These are phyloP conservation scores for Ustilago lituana DNA, from an alignment of 1,284 basidiomycete genomes.

Conservation along the genomic window DNA sequence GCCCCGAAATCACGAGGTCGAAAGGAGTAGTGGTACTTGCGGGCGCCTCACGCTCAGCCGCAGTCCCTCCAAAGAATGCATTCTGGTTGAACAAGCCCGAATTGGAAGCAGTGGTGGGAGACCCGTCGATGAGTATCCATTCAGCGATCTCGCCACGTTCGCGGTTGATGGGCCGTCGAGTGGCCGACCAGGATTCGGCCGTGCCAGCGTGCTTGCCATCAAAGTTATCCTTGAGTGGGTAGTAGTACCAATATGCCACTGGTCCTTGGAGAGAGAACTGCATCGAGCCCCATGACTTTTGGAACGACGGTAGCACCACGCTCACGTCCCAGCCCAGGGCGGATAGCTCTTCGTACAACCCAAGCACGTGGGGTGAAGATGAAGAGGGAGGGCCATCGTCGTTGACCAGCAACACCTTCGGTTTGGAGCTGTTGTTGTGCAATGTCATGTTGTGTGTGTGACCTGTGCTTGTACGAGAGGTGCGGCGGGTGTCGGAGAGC, in stretches of 20 bases:
- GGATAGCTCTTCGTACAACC: slow-evolving; percentile 51
- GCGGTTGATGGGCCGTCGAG: slow-evolving; percentile 46
- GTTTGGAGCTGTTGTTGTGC: slow-evolving; percentile 4
- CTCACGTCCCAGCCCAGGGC: slow-evolving; percentile 60
- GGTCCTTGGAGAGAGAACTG: slow-evolving; percentile 51
- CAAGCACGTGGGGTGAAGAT: slow-evolving; percentile 61
- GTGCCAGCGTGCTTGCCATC: slow-evolving; percentile 50
- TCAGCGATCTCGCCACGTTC: slow-evolving; percentile 59
- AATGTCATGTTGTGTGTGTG: neutral
- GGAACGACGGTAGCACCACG: slow-evolving; percentile 62
- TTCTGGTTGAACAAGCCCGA: slow-evolving; percentile 60
- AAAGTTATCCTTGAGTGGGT: slow-evolving; percentile 56
- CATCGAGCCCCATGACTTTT: slow-evolving; percentile 62
- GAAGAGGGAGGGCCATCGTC: slow-evolving; percentile 64
- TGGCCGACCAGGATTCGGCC: slow-evolving; percentile 55
- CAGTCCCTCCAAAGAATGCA: slow-evolving; percentile 36
- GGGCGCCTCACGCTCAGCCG: slow-evolving; percentile 13
- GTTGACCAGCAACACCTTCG: slow-evolving; percentile 61
- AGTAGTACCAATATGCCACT: slow-evolving; percentile 66
- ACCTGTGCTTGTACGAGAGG: neutral
- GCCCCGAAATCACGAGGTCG: slow-evolving; percentile 64
- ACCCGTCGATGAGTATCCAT: slow-evolving; percentile 64
- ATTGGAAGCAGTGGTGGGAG: slow-evolving; percentile 64
- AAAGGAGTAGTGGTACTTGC: slow-evolving; percentile 34
- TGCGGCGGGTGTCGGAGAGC: slow-evolving; percentile 22